These are phyloP conservation scores for Aristolochia contorta DNA, from an alignment of 164 flowering plant genomes.

Conservation along the genomic window DNA sequence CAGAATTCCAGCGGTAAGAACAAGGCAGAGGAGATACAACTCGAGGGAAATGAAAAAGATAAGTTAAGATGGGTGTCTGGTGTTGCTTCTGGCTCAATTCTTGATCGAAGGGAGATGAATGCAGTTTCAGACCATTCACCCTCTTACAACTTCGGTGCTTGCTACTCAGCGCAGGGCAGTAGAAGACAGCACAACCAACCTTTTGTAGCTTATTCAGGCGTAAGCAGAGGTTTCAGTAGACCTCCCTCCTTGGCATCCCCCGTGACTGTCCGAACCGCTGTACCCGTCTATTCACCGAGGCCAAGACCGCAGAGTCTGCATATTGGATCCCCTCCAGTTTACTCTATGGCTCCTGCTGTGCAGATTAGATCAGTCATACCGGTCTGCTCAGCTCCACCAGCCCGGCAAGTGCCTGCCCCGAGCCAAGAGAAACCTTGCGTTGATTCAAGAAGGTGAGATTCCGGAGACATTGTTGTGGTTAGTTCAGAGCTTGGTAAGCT, in stretches of 20 bases:
- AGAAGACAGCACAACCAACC: slow-evolving; percentile 4
- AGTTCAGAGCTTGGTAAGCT: too few species aligned
- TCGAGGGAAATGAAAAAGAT: slow-evolving; percentile 11
- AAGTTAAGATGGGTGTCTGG: slow-evolving; percentile 4
- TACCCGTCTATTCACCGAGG: slow-evolving; percentile 5
- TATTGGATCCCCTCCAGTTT: slow-evolving; percentile 5
- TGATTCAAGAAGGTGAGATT: too few species aligned
- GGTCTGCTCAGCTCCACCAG: slow-evolving; percentile 40
- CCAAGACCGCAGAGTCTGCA: not conserved
- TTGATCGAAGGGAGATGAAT: slow-evolving; percentile 1
- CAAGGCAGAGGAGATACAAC: slow-evolving; percentile 8
- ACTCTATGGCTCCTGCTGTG: slow-evolving; percentile 38
- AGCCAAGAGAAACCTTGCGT: slow-evolving; percentile 3
- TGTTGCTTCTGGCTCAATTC: not conserved
- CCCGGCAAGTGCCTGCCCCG: slow-evolving; percentile 6
- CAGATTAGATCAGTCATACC: slow-evolving; percentile 42
- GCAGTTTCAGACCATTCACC: too few species aligned
- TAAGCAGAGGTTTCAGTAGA: slow-evolving; percentile 4
- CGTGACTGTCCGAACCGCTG: slow-evolving; percentile 1
- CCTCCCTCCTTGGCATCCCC: not conserved
- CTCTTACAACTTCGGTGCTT: too few species aligned
- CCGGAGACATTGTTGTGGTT: too few species aligned
- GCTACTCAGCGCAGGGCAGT: too few species aligned
- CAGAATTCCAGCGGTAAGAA: not conserved
- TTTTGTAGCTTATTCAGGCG: slow-evolving; percentile 5